Conservation (phyloP, 352 stramenopile species). For the Phytophthora macrochlamydospora region DNA sequence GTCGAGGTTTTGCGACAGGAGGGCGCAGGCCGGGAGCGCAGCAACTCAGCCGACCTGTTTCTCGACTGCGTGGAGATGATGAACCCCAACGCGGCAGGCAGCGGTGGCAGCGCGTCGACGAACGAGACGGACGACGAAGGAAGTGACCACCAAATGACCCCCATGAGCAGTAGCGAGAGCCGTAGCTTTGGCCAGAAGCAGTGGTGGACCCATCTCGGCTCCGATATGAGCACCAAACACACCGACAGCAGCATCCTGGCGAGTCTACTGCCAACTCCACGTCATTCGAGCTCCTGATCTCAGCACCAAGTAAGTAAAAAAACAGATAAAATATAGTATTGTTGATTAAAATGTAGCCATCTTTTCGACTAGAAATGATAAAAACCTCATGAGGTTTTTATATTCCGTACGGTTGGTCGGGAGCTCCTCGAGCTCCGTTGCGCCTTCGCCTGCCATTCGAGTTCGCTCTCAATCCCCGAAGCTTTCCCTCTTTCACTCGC, state of each 20-base stretch:
- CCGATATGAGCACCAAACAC: slow-evolving; percentile 8
- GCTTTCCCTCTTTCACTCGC: slow-evolving; percentile 37
- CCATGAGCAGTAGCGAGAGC: slow-evolving; percentile 26
- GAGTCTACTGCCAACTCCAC: no score
- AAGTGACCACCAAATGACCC: slow-evolving; percentile 20
- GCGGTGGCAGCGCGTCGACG: slow-evolving; percentile 5
- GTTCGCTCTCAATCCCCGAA: slow-evolving; percentile 45
- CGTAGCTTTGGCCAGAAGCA: slow-evolving; percentile 27
- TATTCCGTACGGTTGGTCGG: slow-evolving; percentile 25
- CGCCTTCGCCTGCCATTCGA: slow-evolving; percentile 27
- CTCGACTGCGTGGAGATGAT: slow-evolving; percentile 80
- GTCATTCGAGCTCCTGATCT: no score
- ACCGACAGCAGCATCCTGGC: neutral
- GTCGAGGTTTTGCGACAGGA: slow-evolving; percentile 51
- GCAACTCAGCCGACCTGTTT: slow-evolving; percentile 84
- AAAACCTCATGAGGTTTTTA: no score
- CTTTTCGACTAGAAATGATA: no score
- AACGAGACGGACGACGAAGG: slow-evolving; percentile 38
- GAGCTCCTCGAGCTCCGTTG: slow-evolving; percentile 14
- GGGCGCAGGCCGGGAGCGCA: slow-evolving; percentile 49
- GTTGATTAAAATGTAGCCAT: no score
- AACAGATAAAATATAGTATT: no score
- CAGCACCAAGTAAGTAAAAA: no score
- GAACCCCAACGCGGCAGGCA: slow-evolving; percentile 35
- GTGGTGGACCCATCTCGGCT: slow-evolving; percentile 29